Evolutionary conservation across 2,329 filamentous ascomycete species (phyloP), one percentile per base, ranked within the genome.

Genomic region (Ophiostoma triangulosporum): DNA sequence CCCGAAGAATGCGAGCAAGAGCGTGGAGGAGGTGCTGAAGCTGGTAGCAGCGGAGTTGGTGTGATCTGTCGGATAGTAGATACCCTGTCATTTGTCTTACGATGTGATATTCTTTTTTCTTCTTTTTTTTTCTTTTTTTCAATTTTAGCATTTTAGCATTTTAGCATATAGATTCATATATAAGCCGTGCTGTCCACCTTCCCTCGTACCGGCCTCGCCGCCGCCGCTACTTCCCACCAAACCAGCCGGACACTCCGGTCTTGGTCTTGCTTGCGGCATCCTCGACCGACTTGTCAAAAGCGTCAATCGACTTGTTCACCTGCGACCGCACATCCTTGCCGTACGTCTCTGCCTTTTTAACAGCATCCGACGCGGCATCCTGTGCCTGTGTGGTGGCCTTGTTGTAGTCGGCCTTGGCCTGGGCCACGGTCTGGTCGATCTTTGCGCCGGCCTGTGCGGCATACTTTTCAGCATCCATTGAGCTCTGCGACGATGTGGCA

Each of bases 171-270:
- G 9, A 6, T 33, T 8, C 31, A 33, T 33, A 11, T 31, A 12
- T 33, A 33, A n/a, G n/a, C n/a, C n/a, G n/a, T n/a, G n/a, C n/a
- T n/a, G n/a, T n/a, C n/a, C n/a, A n/a, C n/a, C n/a, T n/a, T n/a
- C n/a, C n/a, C n/a, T n/a, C n/a, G n/a, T n/a, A 7, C 11, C 32
- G n/a, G 20, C 11, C 38, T 22, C 12, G 17, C 20, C 14, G 8
- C 35, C 7, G 35, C 15, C 29, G 29, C 12, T 65, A 70, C 65
- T 77, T 78, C 58, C 78, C 77, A 54, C 88, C 84, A 64, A 96
- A 95, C 90, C 89, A 96, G 66, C 85, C 79, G 40, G 84, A 86
- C 62, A 95, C 69, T 59, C 85, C 84, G 62, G 81, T 80, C 81
- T 95, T 95, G 45, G 88, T 86, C 73, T 95, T 85, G 51, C 81